Evolutionary conservation across 176 grass and related monocot species (phyloP).

Genomic region (Neostapfia colusana): DNA sequence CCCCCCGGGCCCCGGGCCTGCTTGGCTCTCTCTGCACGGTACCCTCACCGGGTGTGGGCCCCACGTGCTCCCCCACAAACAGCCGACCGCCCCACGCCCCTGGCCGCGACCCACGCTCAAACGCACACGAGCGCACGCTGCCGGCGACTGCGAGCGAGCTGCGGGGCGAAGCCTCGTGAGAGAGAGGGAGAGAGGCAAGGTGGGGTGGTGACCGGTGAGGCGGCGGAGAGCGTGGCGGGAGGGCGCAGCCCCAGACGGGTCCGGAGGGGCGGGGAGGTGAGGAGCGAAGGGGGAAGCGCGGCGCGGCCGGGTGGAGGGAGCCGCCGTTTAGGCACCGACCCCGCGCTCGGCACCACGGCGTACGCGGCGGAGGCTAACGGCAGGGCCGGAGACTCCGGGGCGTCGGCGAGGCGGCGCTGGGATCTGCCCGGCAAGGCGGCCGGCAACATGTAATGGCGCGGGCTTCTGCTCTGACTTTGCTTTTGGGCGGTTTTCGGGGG

Average conservation of each 20-base stretch:
- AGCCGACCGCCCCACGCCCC: conserved; percentile 33
- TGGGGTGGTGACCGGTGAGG: neutral
- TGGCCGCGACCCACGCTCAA: conserved; percentile 44
- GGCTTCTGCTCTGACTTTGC: neutral
- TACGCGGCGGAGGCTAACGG: conserved; percentile 39
- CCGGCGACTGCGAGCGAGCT: conserved; percentile 5
- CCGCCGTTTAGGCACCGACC: neutral
- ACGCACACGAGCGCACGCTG: conserved; percentile 21
- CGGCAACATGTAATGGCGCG: conserved; percentile 45
- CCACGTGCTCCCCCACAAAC: conserved; percentile 37
- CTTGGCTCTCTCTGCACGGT: conserved; percentile 22
- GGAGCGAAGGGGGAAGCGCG: neutral
- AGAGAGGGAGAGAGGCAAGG: neutral
- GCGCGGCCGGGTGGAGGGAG: conserved; percentile 1
- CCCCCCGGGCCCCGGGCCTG: no score
- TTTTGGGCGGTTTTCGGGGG: neutral
- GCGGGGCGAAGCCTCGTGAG: neutral
- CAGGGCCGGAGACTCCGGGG: conserved; percentile 37
- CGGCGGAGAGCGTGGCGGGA: neutral
- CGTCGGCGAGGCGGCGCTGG: conserved; percentile 44
- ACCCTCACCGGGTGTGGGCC: conserved; percentile 28
- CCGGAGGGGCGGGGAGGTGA: neutral
- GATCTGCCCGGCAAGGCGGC: conserved; percentile 43
- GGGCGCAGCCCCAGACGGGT: neutral
- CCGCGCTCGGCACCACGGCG: conserved; percentile 33